Percentiles rank a stretch among this genome's conserved stretches.
These are phyloP conservation scores for Candida yuanshanica DNA, from an alignment of 805 yeast species.

Conservation along the genomic window DNA sequence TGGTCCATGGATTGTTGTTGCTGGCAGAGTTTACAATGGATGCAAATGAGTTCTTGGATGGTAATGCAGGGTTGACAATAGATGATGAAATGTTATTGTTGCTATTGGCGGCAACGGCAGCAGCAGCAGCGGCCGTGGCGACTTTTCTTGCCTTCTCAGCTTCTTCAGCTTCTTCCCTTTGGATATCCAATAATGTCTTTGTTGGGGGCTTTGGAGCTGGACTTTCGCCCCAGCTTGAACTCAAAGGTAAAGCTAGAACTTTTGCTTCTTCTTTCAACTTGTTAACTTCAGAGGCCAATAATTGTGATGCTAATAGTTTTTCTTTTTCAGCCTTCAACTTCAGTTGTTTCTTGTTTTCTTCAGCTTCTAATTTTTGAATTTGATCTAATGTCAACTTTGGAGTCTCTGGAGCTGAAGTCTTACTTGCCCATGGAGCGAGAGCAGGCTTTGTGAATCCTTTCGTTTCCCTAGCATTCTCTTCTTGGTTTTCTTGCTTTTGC, in stretches of 20 bases:
- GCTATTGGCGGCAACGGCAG: conserved; percentile 1
- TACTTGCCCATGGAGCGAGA: conserved; percentile 52
- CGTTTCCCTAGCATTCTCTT: neutral
- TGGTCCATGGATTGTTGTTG: conserved; percentile 34
- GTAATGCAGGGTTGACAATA: conserved; percentile 8
- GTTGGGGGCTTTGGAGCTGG: conserved; percentile 28
- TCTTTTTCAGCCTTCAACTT: conserved; percentile 29
- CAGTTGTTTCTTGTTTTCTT: conserved; percentile 37
- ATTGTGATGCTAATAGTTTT: conserved; percentile 16
- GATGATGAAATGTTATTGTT: too few relatives aligned
- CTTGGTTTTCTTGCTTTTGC: neutral
- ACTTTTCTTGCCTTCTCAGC: conserved; percentile 14
- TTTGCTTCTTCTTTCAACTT: conserved; percentile 13
- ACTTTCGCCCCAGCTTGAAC: conserved; percentile 35
- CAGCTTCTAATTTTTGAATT: conserved; percentile 43
- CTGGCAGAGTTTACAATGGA: conserved; percentile 3
- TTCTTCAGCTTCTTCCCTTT: conserved; percentile 46
- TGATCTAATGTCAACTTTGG: conserved; percentile 45
- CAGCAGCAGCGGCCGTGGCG: conserved; percentile 20
- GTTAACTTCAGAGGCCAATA: conserved; percentile 15
- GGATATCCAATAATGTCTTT: conserved; percentile 56
- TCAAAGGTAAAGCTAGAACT: conserved; percentile 24
- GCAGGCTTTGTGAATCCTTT: conserved; percentile 1
- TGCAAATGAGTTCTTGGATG: conserved; percentile 18
- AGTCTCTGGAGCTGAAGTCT: conserved; percentile 15